These are phyloP conservation scores for Gomphus sp. DNA, from an alignment of 1,284 basidiomycete species.

Conservation along the genomic window DNA sequence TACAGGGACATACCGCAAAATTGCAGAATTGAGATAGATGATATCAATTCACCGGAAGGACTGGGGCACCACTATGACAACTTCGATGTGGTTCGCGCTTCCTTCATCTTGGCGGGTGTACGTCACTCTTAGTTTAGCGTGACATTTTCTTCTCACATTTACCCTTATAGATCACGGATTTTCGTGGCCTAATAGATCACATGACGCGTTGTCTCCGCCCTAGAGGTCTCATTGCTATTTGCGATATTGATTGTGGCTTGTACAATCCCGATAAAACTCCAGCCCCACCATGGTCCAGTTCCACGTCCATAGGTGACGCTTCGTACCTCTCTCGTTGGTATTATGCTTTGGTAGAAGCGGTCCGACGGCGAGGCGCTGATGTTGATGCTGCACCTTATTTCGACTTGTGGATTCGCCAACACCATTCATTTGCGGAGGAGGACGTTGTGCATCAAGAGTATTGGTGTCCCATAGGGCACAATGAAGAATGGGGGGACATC, in stretches of 20 bases:
- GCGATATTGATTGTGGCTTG: slow-evolving; percentile 59
- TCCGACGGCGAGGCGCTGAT: slow-evolving; percentile 45
- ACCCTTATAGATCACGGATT: slow-evolving; percentile 53
- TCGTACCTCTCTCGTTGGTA: slow-evolving; percentile 58
- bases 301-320: slow-evolving; percentile 1
- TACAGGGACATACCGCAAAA: background rate
- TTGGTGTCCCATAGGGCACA: slow-evolving; percentile 42
- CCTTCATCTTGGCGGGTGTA: slow-evolving; percentile 62
- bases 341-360: slow-evolving; percentile 40
- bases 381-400: slow-evolving; percentile 47
- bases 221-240: slow-evolving; percentile 53
- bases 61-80: slow-evolving; percentile 69
- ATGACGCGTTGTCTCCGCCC: slow-evolving; percentile 58
- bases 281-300: slow-evolving; percentile 22
- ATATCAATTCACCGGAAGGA: slow-evolving; percentile 74
- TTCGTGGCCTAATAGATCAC: slow-evolving; percentile 53
- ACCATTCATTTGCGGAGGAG: slow-evolving; percentile 43
- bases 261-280: slow-evolving; percentile 42
- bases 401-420: slow-evolving; percentile 38
- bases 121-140: slow-evolving; percentile 20
- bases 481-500: slow-evolving; percentile 16
- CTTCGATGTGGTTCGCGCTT: slow-evolving; percentile 66
- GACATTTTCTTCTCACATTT: slow-evolving; percentile 7
- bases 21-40: slow-evolving; percentile 67
- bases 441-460: slow-evolving; percentile 43